Evolutionary conservation across 352 stramenopile genomes (phyloP).

Genomic region (Phytophthora vignae): DNA sequence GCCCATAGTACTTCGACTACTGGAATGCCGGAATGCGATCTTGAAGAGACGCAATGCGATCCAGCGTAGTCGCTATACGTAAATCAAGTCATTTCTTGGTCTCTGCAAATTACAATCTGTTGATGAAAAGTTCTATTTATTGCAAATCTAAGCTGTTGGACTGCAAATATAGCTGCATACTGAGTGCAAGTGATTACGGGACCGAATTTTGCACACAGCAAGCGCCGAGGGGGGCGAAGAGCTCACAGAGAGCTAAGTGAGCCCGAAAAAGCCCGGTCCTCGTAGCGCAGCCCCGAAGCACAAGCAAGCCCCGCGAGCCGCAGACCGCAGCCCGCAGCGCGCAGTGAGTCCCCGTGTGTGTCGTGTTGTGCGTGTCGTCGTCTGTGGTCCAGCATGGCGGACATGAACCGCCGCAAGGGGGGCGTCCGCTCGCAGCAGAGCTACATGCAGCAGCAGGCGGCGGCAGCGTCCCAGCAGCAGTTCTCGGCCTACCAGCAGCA

Average conservation of each 20-base stretch:
- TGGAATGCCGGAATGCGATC: neutral
- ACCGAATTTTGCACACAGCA: neutral
- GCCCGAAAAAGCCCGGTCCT: neutral
- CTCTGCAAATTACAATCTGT: too few species aligned
- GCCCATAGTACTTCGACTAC: conserved; percentile 26
- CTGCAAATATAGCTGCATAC: conserved; percentile 18
- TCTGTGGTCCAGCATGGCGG: conserved; percentile 45
- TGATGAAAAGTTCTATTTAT: neutral
- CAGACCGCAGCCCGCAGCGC: too few species aligned
- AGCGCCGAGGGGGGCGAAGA: conserved; percentile 26
- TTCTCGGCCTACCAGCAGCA: conserved; percentile 54
- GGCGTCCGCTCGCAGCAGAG: conserved; percentile 54
- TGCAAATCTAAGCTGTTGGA: neutral
- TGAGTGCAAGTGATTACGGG: conserved; percentile 26
- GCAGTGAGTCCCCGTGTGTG: conserved; percentile 13
- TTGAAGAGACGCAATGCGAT: neutral
- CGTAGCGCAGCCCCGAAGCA: conserved; percentile 3
- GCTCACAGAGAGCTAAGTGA: conserved; percentile 23
- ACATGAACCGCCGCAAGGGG: conserved; percentile 57
- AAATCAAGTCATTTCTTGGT: neutral
- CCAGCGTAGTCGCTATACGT: too few species aligned
- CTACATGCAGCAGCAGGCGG: conserved; percentile 37
- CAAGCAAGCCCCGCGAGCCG: neutral
- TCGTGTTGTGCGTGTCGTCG: conserved; percentile 27
- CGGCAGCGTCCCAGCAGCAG: conserved; percentile 33